phyloP scores from a whole-genome alignment of 163 green algal species.

The Smithsoniella earleae region DNA sequence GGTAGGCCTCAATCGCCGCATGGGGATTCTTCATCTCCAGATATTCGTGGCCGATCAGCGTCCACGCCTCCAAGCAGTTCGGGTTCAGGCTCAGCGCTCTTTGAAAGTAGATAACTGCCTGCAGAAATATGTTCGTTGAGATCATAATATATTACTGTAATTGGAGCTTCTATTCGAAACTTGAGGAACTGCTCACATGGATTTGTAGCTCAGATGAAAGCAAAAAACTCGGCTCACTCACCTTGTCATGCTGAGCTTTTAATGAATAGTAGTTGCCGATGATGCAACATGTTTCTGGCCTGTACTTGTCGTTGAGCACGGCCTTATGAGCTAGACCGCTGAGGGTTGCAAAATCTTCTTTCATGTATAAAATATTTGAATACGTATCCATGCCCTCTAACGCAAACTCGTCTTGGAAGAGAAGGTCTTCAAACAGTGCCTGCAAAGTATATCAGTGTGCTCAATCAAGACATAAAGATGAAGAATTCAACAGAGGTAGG shows the following conservation, averaged over 20 bases:
- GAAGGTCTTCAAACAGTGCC: constrained; percentile 32
- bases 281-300: constrained; percentile 84
- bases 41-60: constrained; percentile 91
- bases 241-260: constrained; percentile 49
- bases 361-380: constrained; percentile 94
- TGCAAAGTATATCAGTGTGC: constrained; percentile 46
- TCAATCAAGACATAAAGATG: constrained; percentile 12
- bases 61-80: constrained; percentile 73
- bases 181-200: too few species aligned
- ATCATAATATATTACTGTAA: background rate
- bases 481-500: constrained; percentile 36
- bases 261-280: constrained; percentile 97
- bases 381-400: constrained; percentile 83
- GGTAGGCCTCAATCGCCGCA: constrained; percentile 78
- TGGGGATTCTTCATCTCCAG: constrained; percentile 95
- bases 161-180: too few species aligned
- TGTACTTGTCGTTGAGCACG: constrained; percentile 71
- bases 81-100: constrained; percentile 79
- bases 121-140: constrained; percentile 29
- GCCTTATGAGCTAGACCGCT: constrained; percentile 67
- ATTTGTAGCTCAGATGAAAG: too few species aligned
- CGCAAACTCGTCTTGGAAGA: background rate
- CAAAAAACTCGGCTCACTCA: too few species aligned
- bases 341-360: constrained; percentile 66
- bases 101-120: constrained; percentile 81